A percentile compares a stretch with the other conserved stretches of the same genome.
These are phyloP conservation scores for Forsythia viridissima DNA, from an alignment of 257 asterid genomes.

Conservation along the genomic window DNA sequence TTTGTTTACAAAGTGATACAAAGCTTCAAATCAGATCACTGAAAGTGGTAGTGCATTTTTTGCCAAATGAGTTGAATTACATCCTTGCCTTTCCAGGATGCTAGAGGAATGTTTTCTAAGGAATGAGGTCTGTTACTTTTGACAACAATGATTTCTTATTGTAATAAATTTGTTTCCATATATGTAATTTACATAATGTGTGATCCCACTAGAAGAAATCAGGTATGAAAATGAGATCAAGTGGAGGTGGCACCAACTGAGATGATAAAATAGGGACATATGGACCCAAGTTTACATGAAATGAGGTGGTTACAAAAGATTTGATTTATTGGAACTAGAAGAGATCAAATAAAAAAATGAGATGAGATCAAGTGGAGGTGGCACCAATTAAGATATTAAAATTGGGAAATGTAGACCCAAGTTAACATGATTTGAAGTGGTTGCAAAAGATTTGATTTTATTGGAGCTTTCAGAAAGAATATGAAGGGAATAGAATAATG, in stretches of 20 bases:
- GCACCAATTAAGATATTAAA: background rate
- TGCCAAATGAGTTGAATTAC: background rate
- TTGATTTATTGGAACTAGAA: background rate
- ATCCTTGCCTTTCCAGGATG: background rate
- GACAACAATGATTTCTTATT: background rate
- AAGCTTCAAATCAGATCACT: conserved; percentile 7
- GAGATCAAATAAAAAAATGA: background rate
- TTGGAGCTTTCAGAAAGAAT: background rate
- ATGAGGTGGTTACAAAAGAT: background rate
- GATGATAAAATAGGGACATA: background rate
- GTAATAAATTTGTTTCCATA: background rate
- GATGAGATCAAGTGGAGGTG: background rate
- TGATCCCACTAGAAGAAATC: background rate
- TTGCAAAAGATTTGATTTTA: background rate
- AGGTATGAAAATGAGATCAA: background rate
- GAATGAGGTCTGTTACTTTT: background rate
- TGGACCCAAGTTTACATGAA: background rate
- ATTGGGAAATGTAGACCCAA: background rate
- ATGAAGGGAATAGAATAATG: background rate
- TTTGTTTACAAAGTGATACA: background rate
- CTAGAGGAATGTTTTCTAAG: background rate
- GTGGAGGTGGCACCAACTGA: background rate
- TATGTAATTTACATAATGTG: background rate
- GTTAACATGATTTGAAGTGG: background rate
- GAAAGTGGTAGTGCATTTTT: background rate